Conservation (phyloP, 148 eudicot species). For the Arbutus unedo region DNA sequence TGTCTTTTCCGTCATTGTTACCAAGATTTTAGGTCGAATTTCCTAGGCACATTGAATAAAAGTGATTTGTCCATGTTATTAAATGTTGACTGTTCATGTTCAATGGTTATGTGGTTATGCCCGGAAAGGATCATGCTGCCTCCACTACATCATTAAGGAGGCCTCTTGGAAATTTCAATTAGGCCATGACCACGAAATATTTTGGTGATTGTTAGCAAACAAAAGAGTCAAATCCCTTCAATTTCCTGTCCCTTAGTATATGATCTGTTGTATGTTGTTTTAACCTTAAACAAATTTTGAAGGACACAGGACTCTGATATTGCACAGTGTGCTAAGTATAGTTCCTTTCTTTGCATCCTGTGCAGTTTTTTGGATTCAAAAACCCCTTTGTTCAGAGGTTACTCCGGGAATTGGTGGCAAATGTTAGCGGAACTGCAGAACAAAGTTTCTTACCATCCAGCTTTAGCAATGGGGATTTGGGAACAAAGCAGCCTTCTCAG, state of each 20-base stretch:
- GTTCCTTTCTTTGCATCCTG: conserved; percentile 15
- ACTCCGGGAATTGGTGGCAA: conserved; percentile 75
- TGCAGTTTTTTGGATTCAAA: conserved; percentile 96
- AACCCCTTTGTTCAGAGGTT: conserved; percentile 82
- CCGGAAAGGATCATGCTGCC: not conserved
- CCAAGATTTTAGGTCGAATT: not conserved
- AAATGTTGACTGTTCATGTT: not conserved
- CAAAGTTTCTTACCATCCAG: conserved; percentile 29
- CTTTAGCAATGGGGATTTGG: conserved; percentile 31
- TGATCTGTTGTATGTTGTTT: not conserved
- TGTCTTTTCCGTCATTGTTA: not conserved
- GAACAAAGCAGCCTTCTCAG: conserved; percentile 28
- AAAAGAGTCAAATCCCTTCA: not conserved
- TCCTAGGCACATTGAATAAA: not conserved
- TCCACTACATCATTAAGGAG: not conserved
- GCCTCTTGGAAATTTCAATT: not conserved
- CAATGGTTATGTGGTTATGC: not conserved
- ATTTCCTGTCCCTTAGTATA: not conserved
- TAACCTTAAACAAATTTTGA: not conserved
- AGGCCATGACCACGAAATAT: not conserved
- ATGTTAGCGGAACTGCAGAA: conserved; percentile 49
- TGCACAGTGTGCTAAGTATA: conserved; percentile 13
- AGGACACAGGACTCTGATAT: not conserved
- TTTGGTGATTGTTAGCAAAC: not conserved
- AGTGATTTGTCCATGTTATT: not conserved